These are phyloP conservation scores for Kodamaea fukazawae DNA, from an alignment of 805 yeast genomes.

Conservation along the genomic window DNA sequence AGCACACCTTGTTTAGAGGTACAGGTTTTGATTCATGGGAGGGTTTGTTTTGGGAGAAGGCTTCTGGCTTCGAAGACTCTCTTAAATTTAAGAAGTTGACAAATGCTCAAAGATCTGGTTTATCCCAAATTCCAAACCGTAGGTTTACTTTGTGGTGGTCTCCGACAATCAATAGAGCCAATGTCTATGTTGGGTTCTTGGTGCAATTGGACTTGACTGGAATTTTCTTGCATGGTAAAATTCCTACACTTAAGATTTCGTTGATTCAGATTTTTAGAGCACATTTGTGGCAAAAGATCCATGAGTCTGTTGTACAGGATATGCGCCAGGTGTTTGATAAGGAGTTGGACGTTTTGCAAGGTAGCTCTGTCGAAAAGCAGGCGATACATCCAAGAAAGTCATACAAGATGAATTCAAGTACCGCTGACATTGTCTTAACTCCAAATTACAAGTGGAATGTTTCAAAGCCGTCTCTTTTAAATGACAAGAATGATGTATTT, in stretches of 20 bases:
- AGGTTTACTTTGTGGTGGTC: constrained; percentile 99
- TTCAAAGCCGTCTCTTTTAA: constrained; percentile 73
- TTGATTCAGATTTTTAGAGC: constrained; percentile 95
- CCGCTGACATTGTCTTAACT: constrained; percentile 82
- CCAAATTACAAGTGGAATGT: constrained; percentile 82
- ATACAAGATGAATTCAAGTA: constrained; percentile 92
- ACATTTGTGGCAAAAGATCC: constrained; percentile 98
- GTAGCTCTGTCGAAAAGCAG: constrained; percentile 84
- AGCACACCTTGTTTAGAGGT: constrained; percentile 91
- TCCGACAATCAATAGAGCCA: constrained; percentile 96
- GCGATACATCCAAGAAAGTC: constrained; percentile 97
- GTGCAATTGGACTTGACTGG: constrained; percentile 97
- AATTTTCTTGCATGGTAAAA: constrained; percentile 94
- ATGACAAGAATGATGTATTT: constrained; percentile 65
- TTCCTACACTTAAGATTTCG: constrained; percentile 94
- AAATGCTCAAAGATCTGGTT: constrained; percentile 95
- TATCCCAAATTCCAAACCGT: constrained; percentile 96
- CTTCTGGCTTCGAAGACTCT: constrained; percentile 95
- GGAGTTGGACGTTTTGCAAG: constrained; percentile 77
- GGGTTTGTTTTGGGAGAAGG: constrained; percentile 97
- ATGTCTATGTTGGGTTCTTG: constrained; percentile 94
- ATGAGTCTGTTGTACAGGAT: constrained; percentile 92
- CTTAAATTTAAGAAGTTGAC: constrained; percentile 92
- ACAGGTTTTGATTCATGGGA: constrained; percentile 99
- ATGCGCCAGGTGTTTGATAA: constrained; percentile 87